Conservation (phyloP, 73 alveolate species). For the Blepharisma japonicum region DNA sequence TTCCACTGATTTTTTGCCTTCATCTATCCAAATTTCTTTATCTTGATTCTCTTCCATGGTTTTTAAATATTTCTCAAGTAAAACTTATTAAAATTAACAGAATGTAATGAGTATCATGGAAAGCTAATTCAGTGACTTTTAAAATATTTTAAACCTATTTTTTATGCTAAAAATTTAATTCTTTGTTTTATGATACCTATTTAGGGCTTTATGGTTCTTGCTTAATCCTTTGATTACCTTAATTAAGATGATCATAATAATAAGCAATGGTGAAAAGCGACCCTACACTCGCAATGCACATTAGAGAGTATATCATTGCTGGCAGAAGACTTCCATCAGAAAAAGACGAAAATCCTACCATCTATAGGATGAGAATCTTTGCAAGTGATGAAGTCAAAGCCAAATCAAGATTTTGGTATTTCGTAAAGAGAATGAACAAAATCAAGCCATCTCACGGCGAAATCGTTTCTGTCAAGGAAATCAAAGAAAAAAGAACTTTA, state of each 20-base stretch:
- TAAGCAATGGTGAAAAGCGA: too few relatives aligned
- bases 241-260: too few relatives aligned
- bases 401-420: constrained; percentile 88
- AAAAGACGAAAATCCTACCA: constrained; percentile 73
- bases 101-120: too few relatives aligned
- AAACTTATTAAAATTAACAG: too few relatives aligned
- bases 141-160: too few relatives aligned
- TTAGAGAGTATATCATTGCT: constrained; percentile 73
- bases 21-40: constrained; percentile 11
- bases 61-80: too few relatives aligned
- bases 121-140: too few relatives aligned
- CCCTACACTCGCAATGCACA: constrained; percentile 35
- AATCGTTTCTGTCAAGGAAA: constrained; percentile 76
- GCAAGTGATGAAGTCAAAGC: constrained; percentile 83
- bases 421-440: constrained; percentile 83
- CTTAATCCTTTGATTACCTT: too few relatives aligned
- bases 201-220: too few relatives aligned
- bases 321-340: constrained; percentile 82
- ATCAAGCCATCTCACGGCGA: constrained; percentile 81
- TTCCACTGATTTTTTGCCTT: constrained; percentile 20
- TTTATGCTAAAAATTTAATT: too few relatives aligned
- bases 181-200: too few relatives aligned
- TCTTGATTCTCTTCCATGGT: neutral
- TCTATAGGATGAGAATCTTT: constrained; percentile 85
- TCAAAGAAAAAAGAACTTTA: constrained; percentile 66